Evolutionary conservation across 2,329 filamentous ascomycete genomes (phyloP).

Genomic region (Pyricularia sp.): DNA sequence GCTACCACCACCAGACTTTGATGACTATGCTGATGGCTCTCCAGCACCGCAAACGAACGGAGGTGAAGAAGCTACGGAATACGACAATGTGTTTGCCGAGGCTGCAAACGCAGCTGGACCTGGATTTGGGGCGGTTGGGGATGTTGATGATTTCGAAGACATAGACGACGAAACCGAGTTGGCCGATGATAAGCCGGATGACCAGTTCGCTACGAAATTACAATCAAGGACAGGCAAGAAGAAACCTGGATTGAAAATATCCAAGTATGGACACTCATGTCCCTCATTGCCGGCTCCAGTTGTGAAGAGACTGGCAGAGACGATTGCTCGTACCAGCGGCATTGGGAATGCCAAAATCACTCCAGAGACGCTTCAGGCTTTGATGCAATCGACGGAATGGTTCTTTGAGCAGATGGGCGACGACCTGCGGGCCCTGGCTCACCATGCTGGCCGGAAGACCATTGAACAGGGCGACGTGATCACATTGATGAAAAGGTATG

Average conservation of each 20-base stretch:
- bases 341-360: slow-evolving; percentile 59
- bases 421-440: slow-evolving; percentile 69
- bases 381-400: slow-evolving; percentile 79
- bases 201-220: not conserved
- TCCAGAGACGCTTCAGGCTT: slow-evolving; percentile 62
- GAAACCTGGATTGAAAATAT: slow-evolving; percentile 46
- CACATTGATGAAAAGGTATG: slow-evolving; percentile 74
- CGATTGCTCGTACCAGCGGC: slow-evolving; percentile 59
- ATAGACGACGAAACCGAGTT: slow-evolving; percentile 2
- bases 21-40: slow-evolving; percentile 7
- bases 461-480: slow-evolving; percentile 81
- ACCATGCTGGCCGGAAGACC: slow-evolving; percentile 72
- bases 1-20: slow-evolving; percentile 19
- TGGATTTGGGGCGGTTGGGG: not conserved
- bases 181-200: not conserved
- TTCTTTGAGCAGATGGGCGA: slow-evolving; percentile 84
- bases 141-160: not conserved
- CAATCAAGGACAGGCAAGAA: slow-evolving; percentile 10
- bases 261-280: slow-evolving; percentile 65
- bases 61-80: slow-evolving; percentile 15
- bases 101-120: slow-evolving; percentile 7
- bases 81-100: slow-evolving; percentile 13
- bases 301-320: slow-evolving; percentile 65
- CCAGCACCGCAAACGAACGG: slow-evolving; percentile 13
- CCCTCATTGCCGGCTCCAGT: slow-evolving; percentile 64